Evolutionary conservation across 1,139 yeast species (phyloP).

Genomic region (Debaryomycetaceae sp.): DNA sequence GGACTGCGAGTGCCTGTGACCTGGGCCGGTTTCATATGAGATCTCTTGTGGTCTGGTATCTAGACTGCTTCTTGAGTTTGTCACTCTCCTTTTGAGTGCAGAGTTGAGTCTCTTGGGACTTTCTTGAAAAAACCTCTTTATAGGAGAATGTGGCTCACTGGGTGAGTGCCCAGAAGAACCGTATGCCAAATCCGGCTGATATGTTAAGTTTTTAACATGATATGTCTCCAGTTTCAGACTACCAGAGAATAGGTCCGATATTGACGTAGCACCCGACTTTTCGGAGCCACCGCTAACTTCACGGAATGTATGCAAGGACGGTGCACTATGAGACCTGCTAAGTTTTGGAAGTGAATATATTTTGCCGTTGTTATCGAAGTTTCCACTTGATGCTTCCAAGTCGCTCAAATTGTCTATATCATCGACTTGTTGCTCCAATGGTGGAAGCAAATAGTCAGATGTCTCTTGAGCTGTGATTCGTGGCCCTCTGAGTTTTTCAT

Average conservation of each 20-base stretch:
- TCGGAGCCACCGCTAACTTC: slow-evolving; percentile 5
- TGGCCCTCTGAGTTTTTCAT: slow-evolving; percentile 3
- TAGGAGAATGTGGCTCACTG: slow-evolving; percentile 22
- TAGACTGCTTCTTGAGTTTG: slow-evolving; percentile 11
- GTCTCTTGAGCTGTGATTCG: neutral
- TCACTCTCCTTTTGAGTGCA: slow-evolving; percentile 22
- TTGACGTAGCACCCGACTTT: neutral
- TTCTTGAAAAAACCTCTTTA: slow-evolving; percentile 30
- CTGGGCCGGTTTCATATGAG: slow-evolving; percentile 1
- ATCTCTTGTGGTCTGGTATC: slow-evolving; percentile 10
- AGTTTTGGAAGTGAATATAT: slow-evolving; percentile 15
- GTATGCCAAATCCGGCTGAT: neutral
- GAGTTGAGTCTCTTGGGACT: slow-evolving; percentile 31
- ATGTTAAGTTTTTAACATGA: too few relatives aligned
- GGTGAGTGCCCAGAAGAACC: slow-evolving; percentile 13
- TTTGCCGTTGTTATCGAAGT: neutral
- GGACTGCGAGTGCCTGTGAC: slow-evolving; percentile 28
- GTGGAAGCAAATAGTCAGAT: slow-evolving; percentile 17
- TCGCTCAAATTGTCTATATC: slow-evolving; percentile 31
- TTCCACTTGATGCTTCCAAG: slow-evolving; percentile 6
- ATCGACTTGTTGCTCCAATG: slow-evolving; percentile 17
- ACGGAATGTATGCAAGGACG: slow-evolving; percentile 39
- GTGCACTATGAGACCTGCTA: slow-evolving; percentile 36
- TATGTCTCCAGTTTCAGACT: neutral
- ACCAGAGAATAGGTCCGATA: slow-evolving; percentile 3